Percentiles rank a stretch among this genome's conserved stretches.
Conservation (phyloP, 257 asterid genomes). For the Plantago ovata region DNA sequence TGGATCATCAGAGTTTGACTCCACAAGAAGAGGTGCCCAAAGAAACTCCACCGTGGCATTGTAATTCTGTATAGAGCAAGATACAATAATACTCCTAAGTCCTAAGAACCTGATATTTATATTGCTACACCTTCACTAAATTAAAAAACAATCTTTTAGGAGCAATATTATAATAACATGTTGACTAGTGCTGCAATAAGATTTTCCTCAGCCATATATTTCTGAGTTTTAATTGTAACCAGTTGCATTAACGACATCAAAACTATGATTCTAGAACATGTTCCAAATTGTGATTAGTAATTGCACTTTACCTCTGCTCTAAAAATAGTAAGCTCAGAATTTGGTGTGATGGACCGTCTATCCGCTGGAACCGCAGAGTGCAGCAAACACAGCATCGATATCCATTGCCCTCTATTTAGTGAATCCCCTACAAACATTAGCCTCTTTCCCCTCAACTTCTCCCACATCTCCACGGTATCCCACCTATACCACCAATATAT, state of each 20-base stretch:
- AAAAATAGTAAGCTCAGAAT: conserved; percentile 77
- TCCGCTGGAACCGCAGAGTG: conserved; percentile 59
- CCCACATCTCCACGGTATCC: conserved; percentile 84
- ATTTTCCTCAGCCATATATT: not conserved
- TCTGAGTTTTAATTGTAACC: conserved; percentile 2
- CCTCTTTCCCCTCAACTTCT: conserved; percentile 86
- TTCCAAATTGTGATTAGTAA: not conserved
- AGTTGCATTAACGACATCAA: not conserved
- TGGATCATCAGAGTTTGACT: conserved; percentile 84
- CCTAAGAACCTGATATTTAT: not conserved
- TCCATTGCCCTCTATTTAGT: conserved; percentile 92
- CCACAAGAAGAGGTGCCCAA: conserved; percentile 96
- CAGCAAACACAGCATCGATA: conserved; percentile 83
- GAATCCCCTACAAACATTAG: conserved; percentile 97
- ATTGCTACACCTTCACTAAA: not conserved
- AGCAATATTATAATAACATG: not conserved
- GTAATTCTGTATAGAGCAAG: conserved; percentile 45
- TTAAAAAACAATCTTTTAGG: not conserved
- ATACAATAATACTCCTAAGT: conserved; percentile 3
- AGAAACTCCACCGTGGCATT: conserved; percentile 88
- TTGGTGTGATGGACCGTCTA: conserved; percentile 74
- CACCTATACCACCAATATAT: conserved; percentile 47
- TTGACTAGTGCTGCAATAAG: not conserved
- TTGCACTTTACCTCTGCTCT: conserved; percentile 68
- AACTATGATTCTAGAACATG: not conserved